Percentiles rank a stretch among this genome's conserved stretches.
These are phyloP conservation scores for Pseudotsuga menziesii DNA, from an alignment of 75 land plant species.

Conservation along the genomic window DNA sequence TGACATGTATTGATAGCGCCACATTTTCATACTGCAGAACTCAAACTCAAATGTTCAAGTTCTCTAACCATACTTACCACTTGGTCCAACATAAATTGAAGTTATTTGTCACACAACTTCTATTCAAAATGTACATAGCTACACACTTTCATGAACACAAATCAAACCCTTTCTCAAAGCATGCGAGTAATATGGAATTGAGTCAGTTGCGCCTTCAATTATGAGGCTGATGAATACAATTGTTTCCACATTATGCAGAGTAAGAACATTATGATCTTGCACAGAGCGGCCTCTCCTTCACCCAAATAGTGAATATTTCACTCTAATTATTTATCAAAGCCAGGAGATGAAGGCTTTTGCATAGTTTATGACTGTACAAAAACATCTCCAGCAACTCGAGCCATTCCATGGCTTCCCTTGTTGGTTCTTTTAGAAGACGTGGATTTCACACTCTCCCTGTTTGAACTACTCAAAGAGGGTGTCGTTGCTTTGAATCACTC, in stretches of 20 bases:
- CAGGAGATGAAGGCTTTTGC: too few relatives aligned
- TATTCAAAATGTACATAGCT: not conserved
- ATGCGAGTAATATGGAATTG: not conserved
- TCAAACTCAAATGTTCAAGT: too few relatives aligned
- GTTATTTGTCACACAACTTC: not conserved
- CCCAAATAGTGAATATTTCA: too few relatives aligned
- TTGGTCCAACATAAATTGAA: too few relatives aligned
- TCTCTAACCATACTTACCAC: not conserved
- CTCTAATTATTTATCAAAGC: too few relatives aligned
- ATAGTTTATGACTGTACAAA: conserved; percentile 3
- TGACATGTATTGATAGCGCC: too few relatives aligned
- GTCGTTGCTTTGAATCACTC: not conserved
- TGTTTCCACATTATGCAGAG: not conserved
- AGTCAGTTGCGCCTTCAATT: not conserved
- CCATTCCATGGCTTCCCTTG: conserved; percentile 5
- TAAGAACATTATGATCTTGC: too few relatives aligned
- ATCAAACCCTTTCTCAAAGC: not conserved
- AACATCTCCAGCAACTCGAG: conserved; percentile 4
- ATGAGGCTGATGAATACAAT: too few relatives aligned
- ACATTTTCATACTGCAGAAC: too few relatives aligned
- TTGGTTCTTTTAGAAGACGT: not conserved
- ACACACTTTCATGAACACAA: not conserved
- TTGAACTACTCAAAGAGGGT: not conserved
- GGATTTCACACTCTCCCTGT: not conserved
- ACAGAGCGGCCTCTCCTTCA: not conserved